Evolutionary conservation across 2,329 filamentous ascomycete species (phyloP), one percentile per base, ranked within the genome.

Genomic region (Curvularia verruculosa): DNA sequence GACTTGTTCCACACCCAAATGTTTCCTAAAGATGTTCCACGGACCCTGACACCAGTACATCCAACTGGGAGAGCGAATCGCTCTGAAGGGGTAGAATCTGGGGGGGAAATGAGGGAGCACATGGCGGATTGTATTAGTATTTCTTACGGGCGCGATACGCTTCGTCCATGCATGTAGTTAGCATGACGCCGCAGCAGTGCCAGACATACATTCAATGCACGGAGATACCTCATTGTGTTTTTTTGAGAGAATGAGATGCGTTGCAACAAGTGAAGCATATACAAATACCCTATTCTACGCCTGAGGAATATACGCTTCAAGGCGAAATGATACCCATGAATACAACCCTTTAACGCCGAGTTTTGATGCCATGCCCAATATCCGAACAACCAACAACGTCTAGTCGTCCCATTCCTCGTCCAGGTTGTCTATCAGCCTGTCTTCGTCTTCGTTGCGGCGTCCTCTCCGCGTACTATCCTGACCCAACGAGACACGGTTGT

Each of bases 381-480:
- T n/a, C 10, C 13, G 40, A 23, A 19, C 40, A 24, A 26, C 10
- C 19, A 18, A 26, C 12, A 29, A 8, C 26, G 19, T 52, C 54
- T 65, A 83, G 64, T 96, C 93, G 67, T 97, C 93, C 94, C 94
- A 98, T 74, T 97, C 93, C 76, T 98, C 94, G 70, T 98, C 95
- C 58, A 97, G 82, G 77, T 97, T 92, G 75, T 98, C 94, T 75
- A 99, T 98, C 67, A 98, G 79, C 61, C 92, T 82, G 76, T 98
- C 97, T 78, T 98, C 95, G 53, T 92, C 93, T 57, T 97, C 94
- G 6, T 84, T 77, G 23, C 79, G 74, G 12, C 79, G 73, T 2
- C 77, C 74, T 19, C 80, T 74, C 10, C 76, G 74, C 46, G 79
- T 71, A 36, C 75, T 73, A 34, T 79, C 78, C 24, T 75, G 67